Percentiles rank a stretch among this genome's conserved stretches.
Evolutionary conservation across 2,329 filamentous ascomycete genomes (phyloP).

Genomic region (Talaromyces atroroseus): DNA sequence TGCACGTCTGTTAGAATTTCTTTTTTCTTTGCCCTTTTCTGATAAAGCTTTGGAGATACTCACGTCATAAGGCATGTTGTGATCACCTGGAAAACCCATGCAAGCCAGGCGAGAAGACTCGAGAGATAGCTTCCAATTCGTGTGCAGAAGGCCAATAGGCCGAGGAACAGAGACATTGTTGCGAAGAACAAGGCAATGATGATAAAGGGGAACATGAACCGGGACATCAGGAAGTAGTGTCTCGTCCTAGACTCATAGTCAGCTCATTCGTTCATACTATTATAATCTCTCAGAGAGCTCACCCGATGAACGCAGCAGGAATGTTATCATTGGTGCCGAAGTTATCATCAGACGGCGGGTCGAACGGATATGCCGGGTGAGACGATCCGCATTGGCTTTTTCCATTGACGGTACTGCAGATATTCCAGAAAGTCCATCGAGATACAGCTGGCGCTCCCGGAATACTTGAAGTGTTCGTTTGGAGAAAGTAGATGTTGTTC

Average conservation of each 20-base stretch:
- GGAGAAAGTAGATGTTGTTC: slow-evolving; percentile 77
- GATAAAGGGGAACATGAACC: slow-evolving; percentile 90
- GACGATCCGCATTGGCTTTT: slow-evolving; percentile 60
- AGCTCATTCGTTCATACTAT: neutral
- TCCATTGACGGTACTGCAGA: slow-evolving; percentile 59
- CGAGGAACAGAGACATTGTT: slow-evolving; percentile 41
- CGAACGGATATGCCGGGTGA: slow-evolving; percentile 62
- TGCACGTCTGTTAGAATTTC: slow-evolving; percentile 22
- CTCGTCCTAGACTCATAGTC: slow-evolving; percentile 43
- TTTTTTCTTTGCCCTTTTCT: neutral
- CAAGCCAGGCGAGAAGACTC: slow-evolving; percentile 48
- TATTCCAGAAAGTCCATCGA: slow-evolving; percentile 87
- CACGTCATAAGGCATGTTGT: slow-evolving; percentile 59
- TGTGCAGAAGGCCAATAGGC: slow-evolving; percentile 47
- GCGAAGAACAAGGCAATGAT: slow-evolving; percentile 77
- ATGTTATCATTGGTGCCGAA: slow-evolving; percentile 54
- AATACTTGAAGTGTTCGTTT: slow-evolving; percentile 70
- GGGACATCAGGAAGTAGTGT: slow-evolving; percentile 76
- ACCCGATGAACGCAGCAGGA: slow-evolving; percentile 52
- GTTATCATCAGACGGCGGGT: slow-evolving; percentile 49
- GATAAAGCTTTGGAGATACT: slow-evolving; percentile 22
- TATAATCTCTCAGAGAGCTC: slow-evolving; percentile 17
- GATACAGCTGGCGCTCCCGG: slow-evolving; percentile 60
- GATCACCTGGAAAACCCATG: slow-evolving; percentile 55
- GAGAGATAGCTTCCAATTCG: slow-evolving; percentile 49